These are phyloP conservation scores for Linaria vulgaris DNA, from an alignment of 257 asterid species.

Conservation along the genomic window DNA sequence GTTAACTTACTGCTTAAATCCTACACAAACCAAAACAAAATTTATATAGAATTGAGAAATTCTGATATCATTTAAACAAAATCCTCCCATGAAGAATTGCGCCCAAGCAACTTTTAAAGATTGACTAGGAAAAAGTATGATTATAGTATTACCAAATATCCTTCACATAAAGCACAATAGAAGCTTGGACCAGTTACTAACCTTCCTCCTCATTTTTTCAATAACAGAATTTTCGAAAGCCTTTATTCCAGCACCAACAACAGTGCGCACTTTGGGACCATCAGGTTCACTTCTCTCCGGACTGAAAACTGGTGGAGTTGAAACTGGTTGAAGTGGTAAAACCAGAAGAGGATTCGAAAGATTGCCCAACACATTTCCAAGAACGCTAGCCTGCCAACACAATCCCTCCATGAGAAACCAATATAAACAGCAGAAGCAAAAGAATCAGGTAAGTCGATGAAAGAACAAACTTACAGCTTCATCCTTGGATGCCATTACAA, in stretches of 20 bases:
- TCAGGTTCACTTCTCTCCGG: constrained; percentile 42
- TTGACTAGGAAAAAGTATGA: too few relatives aligned
- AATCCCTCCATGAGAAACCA: constrained; percentile 19
- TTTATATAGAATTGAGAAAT: too few relatives aligned
- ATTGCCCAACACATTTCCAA: constrained; percentile 64
- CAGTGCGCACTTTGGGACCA: constrained; percentile 46
- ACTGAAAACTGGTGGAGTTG: constrained; percentile 38
- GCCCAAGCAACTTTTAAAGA: too few relatives aligned
- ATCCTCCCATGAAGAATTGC: too few relatives aligned
- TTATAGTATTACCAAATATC: too few relatives aligned
- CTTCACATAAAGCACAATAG: too few relatives aligned
- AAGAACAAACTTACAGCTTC: constrained; percentile 50
- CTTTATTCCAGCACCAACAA: constrained; percentile 72
- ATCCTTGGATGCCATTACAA: constrained; percentile 80
- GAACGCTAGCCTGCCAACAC: constrained; percentile 48
- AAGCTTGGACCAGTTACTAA: constrained; percentile 30
- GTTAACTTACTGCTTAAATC: too few relatives aligned
- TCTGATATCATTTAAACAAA: too few relatives aligned
- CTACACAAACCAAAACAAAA: too few relatives aligned
- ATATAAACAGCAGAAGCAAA: not conserved
- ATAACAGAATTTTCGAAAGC: constrained; percentile 71
- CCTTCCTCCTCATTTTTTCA: constrained; percentile 77
- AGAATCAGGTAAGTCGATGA: not conserved
- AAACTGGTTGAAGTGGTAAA: too few relatives aligned
- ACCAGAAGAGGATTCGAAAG: too few relatives aligned